Conservation (phyloP, 2,329 filamentous ascomycete species). For the Exophiala oligosperma region DNA sequence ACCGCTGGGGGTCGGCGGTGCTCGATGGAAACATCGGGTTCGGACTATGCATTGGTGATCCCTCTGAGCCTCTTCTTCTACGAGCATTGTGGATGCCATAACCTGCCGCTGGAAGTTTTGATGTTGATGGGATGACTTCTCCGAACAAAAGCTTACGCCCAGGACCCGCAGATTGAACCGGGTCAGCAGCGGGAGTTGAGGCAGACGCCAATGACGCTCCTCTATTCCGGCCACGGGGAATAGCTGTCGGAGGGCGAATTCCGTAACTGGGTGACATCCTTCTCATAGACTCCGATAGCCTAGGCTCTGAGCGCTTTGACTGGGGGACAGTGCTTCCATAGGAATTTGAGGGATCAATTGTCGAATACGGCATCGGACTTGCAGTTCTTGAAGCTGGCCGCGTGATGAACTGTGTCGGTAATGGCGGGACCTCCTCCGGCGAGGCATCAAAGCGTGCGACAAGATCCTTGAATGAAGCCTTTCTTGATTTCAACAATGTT, state of each 20-base stretch:
- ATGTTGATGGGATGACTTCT: conserved; percentile 63
- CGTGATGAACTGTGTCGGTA: conserved; percentile 38
- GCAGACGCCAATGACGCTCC: not conserved
- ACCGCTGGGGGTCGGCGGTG: not conserved
- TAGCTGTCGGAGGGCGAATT: not conserved
- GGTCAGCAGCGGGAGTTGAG: conserved; percentile 8
- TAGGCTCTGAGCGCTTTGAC: conserved; percentile 2
- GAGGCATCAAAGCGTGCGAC: conserved; percentile 72
- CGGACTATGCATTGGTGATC: conserved; percentile 58
- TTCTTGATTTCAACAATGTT: conserved; percentile 34
- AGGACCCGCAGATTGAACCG: conserved; percentile 22
- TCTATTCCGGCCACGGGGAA: not conserved
- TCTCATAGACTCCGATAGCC: conserved; percentile 7
- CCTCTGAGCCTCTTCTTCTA: conserved; percentile 68
- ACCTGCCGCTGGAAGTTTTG: conserved; percentile 41
- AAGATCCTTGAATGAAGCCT: conserved; percentile 77
- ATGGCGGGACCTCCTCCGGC: conserved; percentile 45
- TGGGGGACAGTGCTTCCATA: conserved; percentile 8
- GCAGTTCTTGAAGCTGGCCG: conserved; percentile 37
- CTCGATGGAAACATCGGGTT: conserved; percentile 40
- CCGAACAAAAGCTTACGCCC: conserved; percentile 67
- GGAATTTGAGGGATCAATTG: conserved; percentile 8
- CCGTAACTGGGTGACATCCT: conserved; percentile 1
- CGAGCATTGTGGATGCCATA: conserved; percentile 61
- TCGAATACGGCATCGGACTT: conserved; percentile 33